A percentile compares a stretch with the other conserved stretches of the same genome.
Evolutionary conservation across 345 rosid genomes (phyloP).

Genomic region (Nasturtium officinale): DNA sequence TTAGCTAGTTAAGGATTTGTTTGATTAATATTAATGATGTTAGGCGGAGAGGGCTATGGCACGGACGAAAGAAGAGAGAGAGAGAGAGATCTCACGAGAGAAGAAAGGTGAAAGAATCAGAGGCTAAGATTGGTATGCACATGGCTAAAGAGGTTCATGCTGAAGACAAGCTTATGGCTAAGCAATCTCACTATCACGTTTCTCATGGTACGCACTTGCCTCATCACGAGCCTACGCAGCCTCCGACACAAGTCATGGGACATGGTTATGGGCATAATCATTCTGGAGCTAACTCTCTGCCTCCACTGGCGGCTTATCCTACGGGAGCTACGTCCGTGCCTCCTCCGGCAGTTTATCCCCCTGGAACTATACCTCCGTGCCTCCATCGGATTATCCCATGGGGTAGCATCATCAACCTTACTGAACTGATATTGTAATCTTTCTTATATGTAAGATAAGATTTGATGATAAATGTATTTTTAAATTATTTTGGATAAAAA

Average conservation of each 20-base stretch:
- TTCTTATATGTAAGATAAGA: background rate
- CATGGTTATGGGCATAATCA: conserved; percentile 23
- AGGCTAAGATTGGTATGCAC: conserved; percentile 72
- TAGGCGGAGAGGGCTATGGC: conserved; percentile 53
- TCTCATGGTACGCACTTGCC: conserved; percentile 22
- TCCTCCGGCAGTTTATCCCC: conserved; percentile 16
- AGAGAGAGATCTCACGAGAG: conserved; percentile 58
- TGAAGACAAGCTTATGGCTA: conserved; percentile 40
- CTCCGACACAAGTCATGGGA: conserved; percentile 25
- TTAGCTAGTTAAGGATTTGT: background rate
- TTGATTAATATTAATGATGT: background rate
- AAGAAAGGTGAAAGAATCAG: conserved; percentile 63
- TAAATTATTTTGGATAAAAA: too few species aligned
- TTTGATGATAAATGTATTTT: too few species aligned
- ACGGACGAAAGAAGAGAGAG: conserved; percentile 55
- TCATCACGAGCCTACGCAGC: background rate
- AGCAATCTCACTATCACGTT: conserved; percentile 35
- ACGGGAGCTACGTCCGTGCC: background rate
- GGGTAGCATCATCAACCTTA: conserved; percentile 26
- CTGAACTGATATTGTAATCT: background rate
- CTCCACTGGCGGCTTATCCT: conserved; percentile 10
- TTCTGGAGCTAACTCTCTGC: background rate
- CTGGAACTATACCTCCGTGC: conserved; percentile 1
- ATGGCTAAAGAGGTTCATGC: conserved; percentile 64
- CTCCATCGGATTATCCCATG: conserved; percentile 12